Conservation (phyloP, 805 yeast genomes). For the Cyberlindnera maritima region DNA sequence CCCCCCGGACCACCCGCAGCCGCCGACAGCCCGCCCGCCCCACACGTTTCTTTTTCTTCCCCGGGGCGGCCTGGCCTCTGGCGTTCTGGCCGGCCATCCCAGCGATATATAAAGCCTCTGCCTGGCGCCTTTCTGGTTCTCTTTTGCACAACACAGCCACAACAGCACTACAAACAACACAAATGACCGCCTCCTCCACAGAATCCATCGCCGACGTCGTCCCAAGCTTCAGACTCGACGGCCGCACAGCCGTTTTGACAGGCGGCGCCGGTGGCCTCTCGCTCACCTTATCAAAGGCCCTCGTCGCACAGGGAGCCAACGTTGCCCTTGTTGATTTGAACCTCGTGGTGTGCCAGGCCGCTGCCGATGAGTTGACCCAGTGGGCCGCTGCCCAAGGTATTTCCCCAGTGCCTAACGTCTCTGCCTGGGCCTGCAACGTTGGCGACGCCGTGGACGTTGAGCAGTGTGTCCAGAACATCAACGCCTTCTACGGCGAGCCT, state of each 20-base stretch:
- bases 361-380: slow-evolving; percentile 44
- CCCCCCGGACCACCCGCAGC: no score
- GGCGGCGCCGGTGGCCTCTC: slow-evolving; percentile 85
- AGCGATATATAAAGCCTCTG: not conserved
- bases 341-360: slow-evolving; percentile 55
- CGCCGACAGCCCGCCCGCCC: not conserved
- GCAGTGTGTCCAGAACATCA: slow-evolving; percentile 48
- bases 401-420: slow-evolving; percentile 36
- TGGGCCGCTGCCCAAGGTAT: slow-evolving; percentile 44
- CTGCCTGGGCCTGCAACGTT: slow-evolving; percentile 74
- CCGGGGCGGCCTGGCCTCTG: not conserved
- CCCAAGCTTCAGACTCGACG: slow-evolving; percentile 66
- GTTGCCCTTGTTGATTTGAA: slow-evolving; percentile 71
- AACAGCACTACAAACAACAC: not conserved
- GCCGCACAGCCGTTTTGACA: slow-evolving; percentile 68
- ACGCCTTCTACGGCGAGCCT: slow-evolving; percentile 55
- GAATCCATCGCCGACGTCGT: slow-evolving; percentile 31
- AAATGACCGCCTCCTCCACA: slow-evolving; percentile 9
- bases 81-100: slow-evolving; percentile 2
- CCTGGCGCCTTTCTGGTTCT: not conserved
- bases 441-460: slow-evolving; percentile 62
- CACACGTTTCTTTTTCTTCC: slow-evolving; percentile 4
- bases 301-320: slow-evolving; percentile 74
- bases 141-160: no score
- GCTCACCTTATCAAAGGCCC: slow-evolving; percentile 58